Evolutionary conservation across 2,329 filamentous ascomycete genomes (phyloP).

Genomic region (Lasiodiplodia citricola): DNA sequence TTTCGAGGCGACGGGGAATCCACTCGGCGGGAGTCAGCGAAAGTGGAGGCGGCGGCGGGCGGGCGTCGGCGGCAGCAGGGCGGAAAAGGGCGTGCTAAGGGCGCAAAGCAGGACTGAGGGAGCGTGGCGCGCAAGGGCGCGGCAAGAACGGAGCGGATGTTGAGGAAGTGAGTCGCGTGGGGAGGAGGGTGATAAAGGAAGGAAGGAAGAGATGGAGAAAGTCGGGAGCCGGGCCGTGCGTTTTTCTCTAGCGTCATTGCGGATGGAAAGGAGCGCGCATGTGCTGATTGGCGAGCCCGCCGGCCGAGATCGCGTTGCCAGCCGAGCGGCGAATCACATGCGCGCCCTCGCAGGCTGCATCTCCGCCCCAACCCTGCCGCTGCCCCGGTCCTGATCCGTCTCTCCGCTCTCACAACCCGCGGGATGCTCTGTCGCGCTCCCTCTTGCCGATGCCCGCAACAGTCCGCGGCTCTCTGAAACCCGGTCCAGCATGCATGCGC

Average conservation of each 20-base stretch:
- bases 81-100: background rate
- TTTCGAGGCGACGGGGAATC: background rate
- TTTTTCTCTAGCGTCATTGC: constrained; percentile 1
- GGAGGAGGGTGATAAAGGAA: constrained; percentile 15
- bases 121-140: constrained; percentile 10
- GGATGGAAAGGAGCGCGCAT: constrained; percentile 10
- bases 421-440: background rate
- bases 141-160: background rate
- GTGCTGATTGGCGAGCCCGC: constrained; percentile 10
- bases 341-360: background rate
- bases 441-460: background rate
- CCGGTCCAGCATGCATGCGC: background rate
- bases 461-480: background rate
- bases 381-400: constrained; percentile 1
- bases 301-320: constrained; percentile 4
- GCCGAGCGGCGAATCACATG: background rate
- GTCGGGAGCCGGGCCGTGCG: constrained; percentile 17
- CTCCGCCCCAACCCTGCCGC: constrained; percentile 10
- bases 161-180: background rate
- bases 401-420: background rate
- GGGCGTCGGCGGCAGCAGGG: background rate
- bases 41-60: background rate
- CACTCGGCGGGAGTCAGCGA: constrained; percentile 20
- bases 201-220: constrained; percentile 20
- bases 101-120: background rate